These are phyloP conservation scores for Yamadazyma olivae DNA, from an alignment of 805 yeast species.

Conservation along the genomic window DNA sequence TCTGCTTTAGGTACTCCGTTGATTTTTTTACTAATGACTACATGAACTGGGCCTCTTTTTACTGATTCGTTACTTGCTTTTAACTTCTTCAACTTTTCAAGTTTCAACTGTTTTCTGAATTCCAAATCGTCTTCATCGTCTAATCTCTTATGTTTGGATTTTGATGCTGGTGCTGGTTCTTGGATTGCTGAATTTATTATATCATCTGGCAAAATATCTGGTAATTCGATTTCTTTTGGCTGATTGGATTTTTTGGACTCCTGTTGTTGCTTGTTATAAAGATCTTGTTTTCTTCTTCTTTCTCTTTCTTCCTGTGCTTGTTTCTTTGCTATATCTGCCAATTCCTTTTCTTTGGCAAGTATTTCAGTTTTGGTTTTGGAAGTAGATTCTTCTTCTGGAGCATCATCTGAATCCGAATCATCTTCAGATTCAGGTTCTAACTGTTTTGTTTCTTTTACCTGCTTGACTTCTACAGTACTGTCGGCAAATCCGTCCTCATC, in stretches of 20 bases:
- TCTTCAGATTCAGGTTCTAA: slow-evolving; percentile 7
- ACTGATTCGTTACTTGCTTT: slow-evolving; percentile 21
- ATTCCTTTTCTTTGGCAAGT: slow-evolving; percentile 24
- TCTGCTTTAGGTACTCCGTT: slow-evolving; percentile 37
- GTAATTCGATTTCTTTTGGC: slow-evolving; percentile 21
- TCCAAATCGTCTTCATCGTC: slow-evolving; percentile 33
- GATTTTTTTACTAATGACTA: slow-evolving; percentile 26
- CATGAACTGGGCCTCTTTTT: slow-evolving; percentile 41
- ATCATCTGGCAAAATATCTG: slow-evolving; percentile 43
- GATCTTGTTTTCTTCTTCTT: slow-evolving; percentile 32
- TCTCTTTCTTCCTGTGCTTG: slow-evolving; percentile 27
- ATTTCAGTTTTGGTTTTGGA: slow-evolving; percentile 22
- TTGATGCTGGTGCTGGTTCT: slow-evolving; percentile 4
- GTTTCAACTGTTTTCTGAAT: slow-evolving; percentile 27
- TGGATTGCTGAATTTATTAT: slow-evolving; percentile 21
- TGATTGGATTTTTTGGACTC: slow-evolving; percentile 20
- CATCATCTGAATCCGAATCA: slow-evolving; percentile 19
- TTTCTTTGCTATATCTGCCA: slow-evolving; percentile 20
- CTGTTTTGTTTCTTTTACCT: background rate
- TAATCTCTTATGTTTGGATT: slow-evolving; percentile 28
- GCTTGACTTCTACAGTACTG: background rate
- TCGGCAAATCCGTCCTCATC: slow-evolving; percentile 6
- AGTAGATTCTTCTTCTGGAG: slow-evolving; percentile 45
- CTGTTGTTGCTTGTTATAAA: slow-evolving; percentile 34
- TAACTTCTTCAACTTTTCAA: slow-evolving; percentile 29